phyloP scores from a whole-genome alignment of 768 basidiomycete genomes.

The Auricularia cornea region DNA sequence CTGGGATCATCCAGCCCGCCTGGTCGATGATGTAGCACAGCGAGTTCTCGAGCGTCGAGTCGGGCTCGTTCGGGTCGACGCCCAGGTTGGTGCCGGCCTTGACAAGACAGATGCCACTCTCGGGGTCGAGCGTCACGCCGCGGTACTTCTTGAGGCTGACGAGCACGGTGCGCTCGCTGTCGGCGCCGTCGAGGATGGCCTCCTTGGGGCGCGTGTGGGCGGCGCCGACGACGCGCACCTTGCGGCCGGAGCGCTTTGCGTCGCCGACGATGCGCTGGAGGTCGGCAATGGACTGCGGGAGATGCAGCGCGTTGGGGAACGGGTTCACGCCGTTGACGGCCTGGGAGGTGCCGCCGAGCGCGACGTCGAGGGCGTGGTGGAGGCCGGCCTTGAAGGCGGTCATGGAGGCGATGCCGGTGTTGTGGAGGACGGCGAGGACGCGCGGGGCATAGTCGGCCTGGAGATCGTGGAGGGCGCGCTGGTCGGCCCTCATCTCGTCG shows the following conservation, averaged over 20 bases:
- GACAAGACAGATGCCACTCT: not conserved
- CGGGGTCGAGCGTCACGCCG: not conserved
- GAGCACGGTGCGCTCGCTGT: not conserved
- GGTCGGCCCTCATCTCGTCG: not conserved
- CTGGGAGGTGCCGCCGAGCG: not conserved
- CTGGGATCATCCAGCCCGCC: not conserved
- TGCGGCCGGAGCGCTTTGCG: not conserved
- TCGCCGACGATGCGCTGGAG: not conserved
- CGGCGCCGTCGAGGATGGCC: not conserved
- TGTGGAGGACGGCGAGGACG: not conserved
- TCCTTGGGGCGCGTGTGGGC: not conserved
- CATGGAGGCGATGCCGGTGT: not conserved
- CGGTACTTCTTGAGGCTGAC: not conserved
- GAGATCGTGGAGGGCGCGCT: not conserved
- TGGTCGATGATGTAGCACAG: not conserved
- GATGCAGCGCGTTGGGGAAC: not conserved
- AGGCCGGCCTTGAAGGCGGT: conserved; percentile 1
- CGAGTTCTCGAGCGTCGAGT: not conserved
- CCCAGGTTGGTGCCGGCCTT: not conserved
- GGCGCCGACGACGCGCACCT: not conserved
- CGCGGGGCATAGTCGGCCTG: not conserved
- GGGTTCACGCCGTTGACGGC: not conserved
- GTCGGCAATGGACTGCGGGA: not conserved
- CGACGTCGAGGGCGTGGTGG: not conserved
- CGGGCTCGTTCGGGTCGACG: not conserved